A percentile compares a stretch with the other conserved stretches of the same genome.
Conservation (phyloP, 345 rosid genomes). For the Moringa oleifera region DNA sequence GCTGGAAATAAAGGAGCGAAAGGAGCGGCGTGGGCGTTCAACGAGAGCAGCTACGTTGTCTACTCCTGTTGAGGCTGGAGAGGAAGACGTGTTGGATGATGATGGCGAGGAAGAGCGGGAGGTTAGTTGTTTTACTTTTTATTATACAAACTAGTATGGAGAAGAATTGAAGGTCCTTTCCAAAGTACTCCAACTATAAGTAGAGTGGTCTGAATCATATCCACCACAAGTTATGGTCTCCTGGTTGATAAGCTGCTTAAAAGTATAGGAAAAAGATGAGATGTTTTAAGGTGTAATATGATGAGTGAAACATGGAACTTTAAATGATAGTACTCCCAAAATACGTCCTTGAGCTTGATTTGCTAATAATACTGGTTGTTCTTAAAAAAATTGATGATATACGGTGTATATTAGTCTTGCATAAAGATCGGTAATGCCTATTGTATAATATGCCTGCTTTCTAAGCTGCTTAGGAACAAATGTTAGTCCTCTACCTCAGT, state of each 20-base stretch:
- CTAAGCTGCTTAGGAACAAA: background rate
- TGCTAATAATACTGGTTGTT: background rate
- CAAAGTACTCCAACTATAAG: background rate
- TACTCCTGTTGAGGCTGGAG: constrained; percentile 75
- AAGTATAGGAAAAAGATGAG: background rate
- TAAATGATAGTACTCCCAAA: background rate
- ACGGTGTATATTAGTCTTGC: background rate
- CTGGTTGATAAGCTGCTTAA: background rate
- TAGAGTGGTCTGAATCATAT: background rate
- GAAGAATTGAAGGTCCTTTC: background rate
- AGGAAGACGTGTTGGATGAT: constrained; percentile 81
- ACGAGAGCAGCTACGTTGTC: constrained; percentile 70
- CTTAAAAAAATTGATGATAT: too few relatives aligned
- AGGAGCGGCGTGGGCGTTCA: constrained; percentile 79
- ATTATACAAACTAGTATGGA: background rate
- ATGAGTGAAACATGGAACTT: background rate
- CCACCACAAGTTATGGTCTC: background rate
- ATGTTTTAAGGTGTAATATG: background rate
- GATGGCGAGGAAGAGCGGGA: constrained; percentile 97
- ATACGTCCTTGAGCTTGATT: background rate
- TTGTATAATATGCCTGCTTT: background rate
- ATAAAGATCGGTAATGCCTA: background rate
- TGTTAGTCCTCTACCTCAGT: background rate
- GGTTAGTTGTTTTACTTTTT: constrained; percentile 35
- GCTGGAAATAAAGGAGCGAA: constrained; percentile 77